phyloP scores from a whole-genome alignment of 306 rosid species.

The Pachyrhizus erosus region DNA sequence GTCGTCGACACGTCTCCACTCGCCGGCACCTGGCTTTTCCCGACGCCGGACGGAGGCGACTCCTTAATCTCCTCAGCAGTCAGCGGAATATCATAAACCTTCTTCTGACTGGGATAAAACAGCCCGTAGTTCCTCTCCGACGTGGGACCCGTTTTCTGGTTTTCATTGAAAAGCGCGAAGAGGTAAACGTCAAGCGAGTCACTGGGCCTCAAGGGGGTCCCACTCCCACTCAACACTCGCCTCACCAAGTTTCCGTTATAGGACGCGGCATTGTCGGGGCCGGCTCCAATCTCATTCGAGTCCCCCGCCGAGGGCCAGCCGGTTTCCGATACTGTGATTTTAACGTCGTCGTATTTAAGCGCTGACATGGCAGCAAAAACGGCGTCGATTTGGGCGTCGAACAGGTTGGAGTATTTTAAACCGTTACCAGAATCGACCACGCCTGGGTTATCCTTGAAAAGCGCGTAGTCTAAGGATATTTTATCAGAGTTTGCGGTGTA shows the following conservation, averaged over 20 bases:
- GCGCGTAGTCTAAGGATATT: slow-evolving; percentile 68
- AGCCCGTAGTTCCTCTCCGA: slow-evolving; percentile 86
- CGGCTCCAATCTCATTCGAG: slow-evolving; percentile 65
- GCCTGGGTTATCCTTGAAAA: slow-evolving; percentile 65
- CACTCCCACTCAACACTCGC: slow-evolving; percentile 58
- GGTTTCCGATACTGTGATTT: slow-evolving; percentile 63
- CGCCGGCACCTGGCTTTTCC: slow-evolving; percentile 52
- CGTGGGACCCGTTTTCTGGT: slow-evolving; percentile 73
- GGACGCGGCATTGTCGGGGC: slow-evolving; percentile 70
- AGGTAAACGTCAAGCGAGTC: slow-evolving; percentile 58
- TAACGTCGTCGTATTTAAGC: slow-evolving; percentile 62
- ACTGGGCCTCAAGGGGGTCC: slow-evolving; percentile 68
- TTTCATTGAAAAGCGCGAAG: slow-evolving; percentile 84
- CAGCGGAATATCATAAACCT: slow-evolving; percentile 67
- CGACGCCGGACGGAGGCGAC: slow-evolving; percentile 34
- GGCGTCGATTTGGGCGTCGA: slow-evolving; percentile 89
- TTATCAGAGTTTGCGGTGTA: slow-evolving; percentile 55
- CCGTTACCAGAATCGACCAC: slow-evolving; percentile 80
- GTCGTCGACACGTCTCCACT: slow-evolving; percentile 16
- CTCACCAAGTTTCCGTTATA: slow-evolving; percentile 78
- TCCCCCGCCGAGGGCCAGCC: slow-evolving; percentile 95
- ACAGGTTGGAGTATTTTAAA: slow-evolving; percentile 53
- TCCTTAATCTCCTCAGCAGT: slow-evolving; percentile 33
- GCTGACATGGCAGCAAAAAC: slow-evolving; percentile 82
- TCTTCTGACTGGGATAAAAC: slow-evolving; percentile 66